Evolutionary conservation across 805 yeast species (phyloP), one percentile per base, ranked within the genome.

Genomic region (Wickerhamiella hasegawae): DNA sequence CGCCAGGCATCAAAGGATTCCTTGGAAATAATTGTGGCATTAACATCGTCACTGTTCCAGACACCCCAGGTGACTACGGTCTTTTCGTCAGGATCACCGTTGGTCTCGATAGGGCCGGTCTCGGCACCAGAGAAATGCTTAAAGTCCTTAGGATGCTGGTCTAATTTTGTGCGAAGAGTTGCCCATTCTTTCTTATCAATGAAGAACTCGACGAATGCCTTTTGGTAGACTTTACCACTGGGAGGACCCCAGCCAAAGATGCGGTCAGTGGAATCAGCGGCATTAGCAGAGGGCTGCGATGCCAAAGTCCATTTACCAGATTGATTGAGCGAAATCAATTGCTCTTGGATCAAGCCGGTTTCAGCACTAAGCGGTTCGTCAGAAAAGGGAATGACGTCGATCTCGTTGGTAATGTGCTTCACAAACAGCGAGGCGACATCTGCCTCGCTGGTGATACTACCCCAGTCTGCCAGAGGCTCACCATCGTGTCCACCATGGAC

Each of bases 211-310:
- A 90, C 82, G 58, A 84, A 85, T 4, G 95, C 76, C 58, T 90
- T 85, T 54, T 90, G 99, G 55, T 80, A 90, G 19, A 90, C 78
- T 32, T 70, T 62, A 3, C 99, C 99, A 49, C 76, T 71, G 17
- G 67, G 61, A 5, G 98, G 96, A 32, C 99, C 99, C 98, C 98
- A 90, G 2, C 99, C 99, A 52, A 84, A 77, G 21, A 87, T 74
- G 39, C 73, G 73, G 58, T 90, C 97, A n/a, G 71, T 63, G 5
- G 93, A 78, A 27, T 65, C 65, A 26, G 76, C 65, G 8, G 81
- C 81, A 54, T 83, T 78, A 2, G 85, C 77, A 0, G 95, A 90
- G 3, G 99, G 99, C 58, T 90, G 99, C 0, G 97, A 87, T 0
- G 96, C 84, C 38, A 90, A 68, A 0, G 99, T 81, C 60, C 87